Evolutionary conservation across 208 protist genomes (phyloP).

Genomic region (Leishmania turanica): DNA sequence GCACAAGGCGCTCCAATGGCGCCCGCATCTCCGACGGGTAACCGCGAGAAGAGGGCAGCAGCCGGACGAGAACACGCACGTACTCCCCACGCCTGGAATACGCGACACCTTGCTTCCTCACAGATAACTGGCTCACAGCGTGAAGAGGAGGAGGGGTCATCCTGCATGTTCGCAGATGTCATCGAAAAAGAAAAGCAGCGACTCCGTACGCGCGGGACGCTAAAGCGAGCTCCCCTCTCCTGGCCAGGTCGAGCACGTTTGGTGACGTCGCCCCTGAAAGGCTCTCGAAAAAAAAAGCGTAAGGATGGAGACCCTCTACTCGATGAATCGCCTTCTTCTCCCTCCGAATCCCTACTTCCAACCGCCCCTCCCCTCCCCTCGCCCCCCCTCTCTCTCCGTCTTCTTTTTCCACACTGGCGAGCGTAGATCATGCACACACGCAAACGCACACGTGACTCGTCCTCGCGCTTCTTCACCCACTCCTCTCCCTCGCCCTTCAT

Average conservation of each 20-base stretch:
- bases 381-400: background rate
- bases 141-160: background rate
- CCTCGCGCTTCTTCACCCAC: background rate
- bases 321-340: background rate
- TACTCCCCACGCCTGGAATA: background rate
- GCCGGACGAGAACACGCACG: too few species aligned
- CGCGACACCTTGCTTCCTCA: too few species aligned
- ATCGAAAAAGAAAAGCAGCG: background rate
- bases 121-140: too few species aligned
- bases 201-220: background rate
- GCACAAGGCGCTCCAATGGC: background rate
- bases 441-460: background rate
- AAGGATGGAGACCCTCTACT: background rate
- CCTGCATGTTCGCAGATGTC: background rate
- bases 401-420: background rate
- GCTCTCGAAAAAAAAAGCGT: too few species aligned
- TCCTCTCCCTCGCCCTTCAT: background rate
- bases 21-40: background rate
- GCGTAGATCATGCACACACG: background rate
- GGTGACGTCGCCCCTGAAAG: background rate
- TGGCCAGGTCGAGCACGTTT: background rate
- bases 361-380: background rate
- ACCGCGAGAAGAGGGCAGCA: too few species aligned
- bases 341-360: background rate
- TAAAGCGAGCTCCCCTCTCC: background rate